Evolutionary conservation across 768 basidiomycete genomes (phyloP).

Genomic region (Atractiella rhizophila): DNA sequence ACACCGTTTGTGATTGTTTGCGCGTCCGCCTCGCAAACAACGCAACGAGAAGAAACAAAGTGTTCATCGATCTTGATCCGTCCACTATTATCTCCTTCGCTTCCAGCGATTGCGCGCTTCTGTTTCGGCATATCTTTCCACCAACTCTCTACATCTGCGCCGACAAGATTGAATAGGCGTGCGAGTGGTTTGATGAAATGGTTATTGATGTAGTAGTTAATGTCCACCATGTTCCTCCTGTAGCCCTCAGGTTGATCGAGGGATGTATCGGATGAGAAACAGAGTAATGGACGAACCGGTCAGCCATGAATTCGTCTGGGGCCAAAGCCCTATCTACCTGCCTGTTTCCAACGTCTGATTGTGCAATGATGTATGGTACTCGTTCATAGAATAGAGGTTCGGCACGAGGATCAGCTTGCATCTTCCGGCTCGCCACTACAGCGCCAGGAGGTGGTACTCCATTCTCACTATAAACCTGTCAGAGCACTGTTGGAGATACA

Average conservation of each 20-base stretch:
- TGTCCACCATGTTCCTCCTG: constrained; percentile 35
- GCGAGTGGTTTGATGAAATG: constrained; percentile 74
- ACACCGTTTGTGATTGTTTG: constrained; percentile 3
- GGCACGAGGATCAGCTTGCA: constrained; percentile 46
- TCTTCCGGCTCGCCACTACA: constrained; percentile 50
- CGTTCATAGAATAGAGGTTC: constrained; percentile 84
- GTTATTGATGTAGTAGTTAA: constrained; percentile 58
- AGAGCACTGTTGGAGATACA: too few species aligned
- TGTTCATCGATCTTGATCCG: constrained; percentile 10
- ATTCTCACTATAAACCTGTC: constrained; percentile 34
- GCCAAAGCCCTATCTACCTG: constrained; percentile 49
- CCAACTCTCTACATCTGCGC: constrained; percentile 67
- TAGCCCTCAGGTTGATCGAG: neutral
- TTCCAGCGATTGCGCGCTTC: constrained; percentile 6
- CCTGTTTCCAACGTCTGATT: constrained; percentile 31
- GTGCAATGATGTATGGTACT: constrained; percentile 63
- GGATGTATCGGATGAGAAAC: neutral
- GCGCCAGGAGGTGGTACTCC: constrained; percentile 77
- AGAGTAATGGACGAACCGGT: constrained; percentile 28
- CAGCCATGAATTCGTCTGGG: constrained; percentile 40
- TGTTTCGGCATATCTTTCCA: constrained; percentile 47
- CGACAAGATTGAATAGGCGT: constrained; percentile 70
- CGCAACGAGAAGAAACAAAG: constrained; percentile 4
- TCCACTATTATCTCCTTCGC: neutral
- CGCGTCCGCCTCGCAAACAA: neutral